These are phyloP conservation scores for Lipomyces kockii DNA, from an alignment of 805 yeast species.

Conservation along the genomic window DNA sequence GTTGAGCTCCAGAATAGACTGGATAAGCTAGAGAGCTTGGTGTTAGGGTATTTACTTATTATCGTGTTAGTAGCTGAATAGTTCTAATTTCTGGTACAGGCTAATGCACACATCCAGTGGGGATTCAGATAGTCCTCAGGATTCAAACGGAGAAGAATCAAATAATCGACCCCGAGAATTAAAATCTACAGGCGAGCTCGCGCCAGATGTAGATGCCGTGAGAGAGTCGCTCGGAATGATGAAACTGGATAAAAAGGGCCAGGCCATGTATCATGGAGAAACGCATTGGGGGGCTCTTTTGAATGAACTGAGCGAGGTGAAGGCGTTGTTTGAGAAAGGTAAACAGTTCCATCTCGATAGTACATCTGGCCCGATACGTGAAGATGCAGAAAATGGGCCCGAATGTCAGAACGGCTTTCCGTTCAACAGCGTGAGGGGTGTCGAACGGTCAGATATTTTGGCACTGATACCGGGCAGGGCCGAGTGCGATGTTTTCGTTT, in stretches of 20 bases:
- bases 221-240: conserved; percentile 45
- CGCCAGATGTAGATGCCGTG: conserved; percentile 35
- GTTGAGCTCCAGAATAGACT: conserved; percentile 40
- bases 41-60: conserved; percentile 34
- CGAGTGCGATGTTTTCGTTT: conserved; percentile 39
- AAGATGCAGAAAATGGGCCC: neutral
- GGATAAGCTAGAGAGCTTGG: conserved; percentile 42
- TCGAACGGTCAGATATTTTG: conserved; percentile 38
- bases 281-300: conserved; percentile 46
- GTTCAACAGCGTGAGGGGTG: conserved; percentile 22
- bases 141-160: conserved; percentile 18
- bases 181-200: conserved; percentile 17
- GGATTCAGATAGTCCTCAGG: conserved; percentile 28
- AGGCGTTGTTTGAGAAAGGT: conserved; percentile 28
- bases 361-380: neutral
- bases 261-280: conserved; percentile 45
- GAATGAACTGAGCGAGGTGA: conserved; percentile 39
- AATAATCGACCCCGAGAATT: neutral
- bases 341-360: conserved; percentile 11
- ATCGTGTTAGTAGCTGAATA: neutral
- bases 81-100: conserved; percentile 2
- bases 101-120: conserved; percentile 27
- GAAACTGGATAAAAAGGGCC: conserved; percentile 44
- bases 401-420: conserved; percentile 21
- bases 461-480: conserved; percentile 38